These are phyloP conservation scores for Acacia concinna DNA, from an alignment of 331 rosid genomes.

Conservation along the genomic window DNA sequence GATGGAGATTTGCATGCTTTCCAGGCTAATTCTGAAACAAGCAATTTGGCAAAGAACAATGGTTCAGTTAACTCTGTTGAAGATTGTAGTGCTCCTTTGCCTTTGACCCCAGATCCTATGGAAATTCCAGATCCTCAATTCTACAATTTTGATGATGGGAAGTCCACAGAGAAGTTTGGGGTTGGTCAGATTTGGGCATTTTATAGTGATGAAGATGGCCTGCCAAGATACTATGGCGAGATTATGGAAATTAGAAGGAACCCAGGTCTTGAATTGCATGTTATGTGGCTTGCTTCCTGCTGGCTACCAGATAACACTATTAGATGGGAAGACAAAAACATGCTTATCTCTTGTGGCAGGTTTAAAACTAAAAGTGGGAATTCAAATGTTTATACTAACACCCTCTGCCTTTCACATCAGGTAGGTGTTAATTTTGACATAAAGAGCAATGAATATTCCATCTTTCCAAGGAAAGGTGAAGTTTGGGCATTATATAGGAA, in stretches of 20 bases:
- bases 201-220: constrained; percentile 80
- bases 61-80: constrained; percentile 24
- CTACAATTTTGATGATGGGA: constrained; percentile 60
- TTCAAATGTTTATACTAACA: constrained; percentile 34
- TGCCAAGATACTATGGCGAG: constrained; percentile 79
- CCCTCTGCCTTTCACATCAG: constrained; percentile 58
- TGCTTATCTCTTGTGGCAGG: constrained; percentile 72
- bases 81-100: constrained; percentile 32
- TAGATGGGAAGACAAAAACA: constrained; percentile 54
- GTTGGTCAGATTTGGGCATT: constrained; percentile 86
- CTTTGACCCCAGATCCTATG: constrained; percentile 28
- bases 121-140: constrained; percentile 75
- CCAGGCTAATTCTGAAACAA: constrained; percentile 32
- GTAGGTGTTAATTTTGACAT: constrained; percentile 33
- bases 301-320: constrained; percentile 36
- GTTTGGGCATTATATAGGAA: constrained; percentile 83
- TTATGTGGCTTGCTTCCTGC: constrained; percentile 55
- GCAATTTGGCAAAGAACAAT: constrained; percentile 29
- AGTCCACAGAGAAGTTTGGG: constrained; percentile 54
- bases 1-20: constrained; percentile 34
- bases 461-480: constrained; percentile 70
- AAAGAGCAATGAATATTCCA: constrained; percentile 37
- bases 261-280: constrained; percentile 45
- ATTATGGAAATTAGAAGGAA: constrained; percentile 37
- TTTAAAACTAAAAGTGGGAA: constrained; percentile 35